These are phyloP conservation scores for Fusarium sp. DNA, from an alignment of 2,329 filamentous ascomycete genomes.

Conservation along the genomic window DNA sequence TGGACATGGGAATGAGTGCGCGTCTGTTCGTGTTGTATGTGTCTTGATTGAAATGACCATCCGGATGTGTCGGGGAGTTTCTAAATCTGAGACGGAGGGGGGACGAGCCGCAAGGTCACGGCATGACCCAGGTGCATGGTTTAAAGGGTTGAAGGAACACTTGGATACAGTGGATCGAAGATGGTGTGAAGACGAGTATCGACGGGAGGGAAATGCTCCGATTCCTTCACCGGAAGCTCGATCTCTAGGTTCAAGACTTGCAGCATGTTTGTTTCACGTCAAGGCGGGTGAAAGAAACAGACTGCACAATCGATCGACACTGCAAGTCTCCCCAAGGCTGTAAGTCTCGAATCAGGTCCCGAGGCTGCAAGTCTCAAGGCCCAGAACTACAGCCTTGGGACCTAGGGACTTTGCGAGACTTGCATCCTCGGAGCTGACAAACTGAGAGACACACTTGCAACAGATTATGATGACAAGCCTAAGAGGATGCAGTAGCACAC, in stretches of 20 bases:
- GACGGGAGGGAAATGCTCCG: conserved; percentile 16
- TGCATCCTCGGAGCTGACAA: background rate
- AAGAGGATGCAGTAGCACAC: background rate
- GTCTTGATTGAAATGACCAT: background rate
- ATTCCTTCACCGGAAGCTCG: conserved; percentile 32
- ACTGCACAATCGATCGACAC: background rate
- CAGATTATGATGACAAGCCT: background rate
- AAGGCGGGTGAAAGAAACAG: conserved; percentile 11
- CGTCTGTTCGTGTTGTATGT: conserved; percentile 7
- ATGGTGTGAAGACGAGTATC: conserved; percentile 19
- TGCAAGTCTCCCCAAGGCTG: background rate
- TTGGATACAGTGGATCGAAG: conserved; percentile 20
- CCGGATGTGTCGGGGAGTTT: background rate
- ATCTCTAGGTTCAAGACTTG: conserved; percentile 24
- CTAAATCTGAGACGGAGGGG: conserved; percentile 20
- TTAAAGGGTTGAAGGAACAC: conserved; percentile 13
- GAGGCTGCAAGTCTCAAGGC: background rate
- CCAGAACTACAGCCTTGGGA: background rate
- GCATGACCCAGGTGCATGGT: conserved; percentile 17
- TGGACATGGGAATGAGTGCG: conserved; percentile 13
- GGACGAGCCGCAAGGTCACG: conserved; percentile 34
- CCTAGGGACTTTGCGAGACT: background rate
- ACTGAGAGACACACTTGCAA: background rate
- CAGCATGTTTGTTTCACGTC: conserved; percentile 40
- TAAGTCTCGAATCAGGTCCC: background rate